A percentile compares a stretch with the other conserved stretches of the same genome.
phyloP scores from a whole-genome alignment of 2,329 filamentous ascomycete species.

The Exserohilum rostratum region DNA sequence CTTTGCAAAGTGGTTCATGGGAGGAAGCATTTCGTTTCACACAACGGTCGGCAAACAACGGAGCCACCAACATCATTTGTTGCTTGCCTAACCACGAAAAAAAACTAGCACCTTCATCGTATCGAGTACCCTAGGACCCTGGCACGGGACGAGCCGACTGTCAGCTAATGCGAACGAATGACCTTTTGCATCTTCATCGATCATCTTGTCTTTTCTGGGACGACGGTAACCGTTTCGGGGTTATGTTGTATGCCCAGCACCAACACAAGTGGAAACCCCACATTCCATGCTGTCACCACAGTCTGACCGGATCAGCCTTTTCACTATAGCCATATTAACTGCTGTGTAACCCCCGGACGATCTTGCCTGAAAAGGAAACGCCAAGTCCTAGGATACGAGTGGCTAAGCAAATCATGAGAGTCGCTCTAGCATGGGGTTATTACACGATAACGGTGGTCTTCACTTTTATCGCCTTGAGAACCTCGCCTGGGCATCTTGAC shows the following conservation, averaged over 20 bases:
- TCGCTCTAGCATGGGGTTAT: neutral
- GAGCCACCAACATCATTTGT: neutral
- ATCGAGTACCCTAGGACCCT: neutral
- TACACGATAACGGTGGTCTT: neutral
- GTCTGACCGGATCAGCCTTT: neutral
- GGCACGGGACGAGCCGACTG: neutral
- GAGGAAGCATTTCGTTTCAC: neutral
- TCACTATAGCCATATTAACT: conserved; percentile 10
- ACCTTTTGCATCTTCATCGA: neutral
- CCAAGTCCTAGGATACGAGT: neutral
- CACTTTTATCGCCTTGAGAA: neutral
- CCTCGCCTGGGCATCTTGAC: neutral
- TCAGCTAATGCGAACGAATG: conserved; percentile 1
- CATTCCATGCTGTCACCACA: neutral
- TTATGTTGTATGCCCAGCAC: neutral
- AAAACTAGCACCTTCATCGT: neutral
- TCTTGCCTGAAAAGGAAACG: neutral
- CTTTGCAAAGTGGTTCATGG: neutral
- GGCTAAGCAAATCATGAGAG: neutral
- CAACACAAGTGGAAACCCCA: neutral
- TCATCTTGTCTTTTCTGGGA: neutral
- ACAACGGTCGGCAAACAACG: neutral
- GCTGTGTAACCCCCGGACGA: conserved; percentile 8
- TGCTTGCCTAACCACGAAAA: neutral
- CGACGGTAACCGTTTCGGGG: neutral